Evolutionary conservation across 805 yeast genomes (phyloP), one percentile per base, ranked within the genome.

Genomic region (Wickerhamomyces mucosus): DNA sequence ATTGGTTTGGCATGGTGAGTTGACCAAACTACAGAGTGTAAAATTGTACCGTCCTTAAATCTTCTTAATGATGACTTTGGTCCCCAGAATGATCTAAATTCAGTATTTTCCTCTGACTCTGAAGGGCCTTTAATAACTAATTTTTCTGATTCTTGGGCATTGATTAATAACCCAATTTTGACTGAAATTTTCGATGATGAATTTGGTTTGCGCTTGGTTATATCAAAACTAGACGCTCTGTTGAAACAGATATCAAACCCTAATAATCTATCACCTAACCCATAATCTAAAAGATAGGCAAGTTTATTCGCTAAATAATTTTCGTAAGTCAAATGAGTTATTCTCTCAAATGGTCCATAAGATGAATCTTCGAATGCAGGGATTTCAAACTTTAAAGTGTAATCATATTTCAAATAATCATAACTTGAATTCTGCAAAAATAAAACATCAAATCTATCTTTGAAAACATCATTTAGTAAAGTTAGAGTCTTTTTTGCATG

Each of bases 71-170:
- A 83, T 0, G 94, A 75, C 42, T 73, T 78, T 8, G 69, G 50
- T 9, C 96, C 96, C 99, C 99, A 92, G 50, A 92, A 88, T 6
- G 72, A 59, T 42, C 81, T 72, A 61, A 92, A 92, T 33, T 68
- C 65, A 6, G 69, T 60, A n/a, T 77, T 72, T 18, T 59, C 72
- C 12, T 67, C 75, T 17, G 53, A 38, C 20, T 73, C 80, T 24
- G 70, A 66, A 8, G 97, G 96, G 2, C 96, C 96, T 48, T 75
- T 83, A 2, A 94, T 83, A 2, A 92, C 84, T 27, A 83, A 58
- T 55, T 78, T 81, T 44, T 86, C 96, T 38, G 79, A 65, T 47
- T 79, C 84, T 7, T 67, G 70, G 6, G 92, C 64, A 48, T 88
- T 75, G 10, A 85, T 64, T 27, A 72, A 58, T 9, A 89, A 47